Percentiles rank a stretch among this genome's conserved stretches.
Conservation (phyloP, 2,329 filamentous ascomycete species). For the Alternaria viburni region DNA sequence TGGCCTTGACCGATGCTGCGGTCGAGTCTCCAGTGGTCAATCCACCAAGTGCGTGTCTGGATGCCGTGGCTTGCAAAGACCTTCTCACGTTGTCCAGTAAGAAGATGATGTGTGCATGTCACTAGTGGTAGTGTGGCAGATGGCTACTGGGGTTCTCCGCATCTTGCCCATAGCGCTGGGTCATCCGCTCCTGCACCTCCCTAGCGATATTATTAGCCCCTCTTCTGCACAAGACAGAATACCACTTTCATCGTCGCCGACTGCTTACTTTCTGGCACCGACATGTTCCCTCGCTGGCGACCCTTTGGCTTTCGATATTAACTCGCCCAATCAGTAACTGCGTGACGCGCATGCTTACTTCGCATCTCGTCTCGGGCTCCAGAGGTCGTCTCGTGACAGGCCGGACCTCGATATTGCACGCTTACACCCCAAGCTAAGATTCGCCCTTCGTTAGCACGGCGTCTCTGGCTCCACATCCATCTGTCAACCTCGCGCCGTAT, state of each 20-base stretch:
- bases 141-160: slow-evolving; percentile 40
- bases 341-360: slow-evolving; percentile 11
- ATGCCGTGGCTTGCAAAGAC: slow-evolving; percentile 15
- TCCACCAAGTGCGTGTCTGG: slow-evolving; percentile 10
- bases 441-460: slow-evolving; percentile 14
- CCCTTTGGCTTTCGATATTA: slow-evolving; percentile 1
- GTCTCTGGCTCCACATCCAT: slow-evolving; percentile 16
- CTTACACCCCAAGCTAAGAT: slow-evolving; percentile 6
- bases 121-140: slow-evolving; percentile 20
- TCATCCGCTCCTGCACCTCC: slow-evolving; percentile 30
- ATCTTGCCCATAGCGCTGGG: slow-evolving; percentile 37
- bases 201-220: slow-evolving; percentile 33
- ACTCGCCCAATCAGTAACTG: slow-evolving; percentile 1
- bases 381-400: slow-evolving; percentile 31
- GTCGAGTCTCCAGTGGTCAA: slow-evolving; percentile 3
- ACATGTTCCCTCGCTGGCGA: not conserved
- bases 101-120: not conserved
- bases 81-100: slow-evolving; percentile 20
- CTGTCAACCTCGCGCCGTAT: slow-evolving; percentile 20
- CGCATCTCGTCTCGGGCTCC: slow-evolving; percentile 15
- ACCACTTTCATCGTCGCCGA: slow-evolving; percentile 7
- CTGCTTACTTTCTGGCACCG: slow-evolving; percentile 10
- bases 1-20: not conserved
- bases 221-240: slow-evolving; percentile 18
- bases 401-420: slow-evolving; percentile 14